Base-by-base conservation (phyloP, 331 rosid species). In the Rhamnella rubrinervis region DNA sequence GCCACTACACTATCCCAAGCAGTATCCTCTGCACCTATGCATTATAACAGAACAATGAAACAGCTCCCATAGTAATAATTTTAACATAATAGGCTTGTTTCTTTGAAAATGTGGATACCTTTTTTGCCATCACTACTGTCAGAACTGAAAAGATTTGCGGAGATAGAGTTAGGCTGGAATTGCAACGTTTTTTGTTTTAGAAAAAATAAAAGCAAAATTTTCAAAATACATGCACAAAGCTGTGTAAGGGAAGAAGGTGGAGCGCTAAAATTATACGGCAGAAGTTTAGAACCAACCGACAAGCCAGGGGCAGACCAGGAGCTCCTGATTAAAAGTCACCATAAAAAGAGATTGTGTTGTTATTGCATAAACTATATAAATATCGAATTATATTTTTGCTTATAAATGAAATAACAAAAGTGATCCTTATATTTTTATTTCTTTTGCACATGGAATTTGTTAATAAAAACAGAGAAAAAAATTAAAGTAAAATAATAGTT, bases 1-100 rank as follows among this genome's bases (percentile, higher is more conserved):
- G 83, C 72, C 6, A 26, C 79, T 79, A 85, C 86, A 77, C 78
- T 78, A 17, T 65, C 93, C 98, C 98, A 90, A 66, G 88, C 80
- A 63, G 80, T 57, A 72, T 84, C 87, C 40, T 78, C 89, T 46
- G 47, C 83, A 81, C 82, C 89, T 85, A 69, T 58, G 72, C 37
- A 59, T 71, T 55, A 85, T 38, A 67, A 70, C 40, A 51, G 64
- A 70, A 62, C 31, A 67, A 56, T 66, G 61, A 78, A 67, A 17
- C 66, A 72, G 52, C 31, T 69, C 15, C 37, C 7, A 18, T 16
- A 74, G 59, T 9, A 71, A 28, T 21, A 68, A 67, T 8, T 21
- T 37, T 18, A 39, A 19, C 11, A 60, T 55, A 44, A 62, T 59
- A 37, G 31, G 53, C 47, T 52, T 49, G 44, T 21, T 49, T 74